Evolutionary conservation across 441 rosid species (phyloP).

Genomic region (Theobroma grandiflorum): DNA sequence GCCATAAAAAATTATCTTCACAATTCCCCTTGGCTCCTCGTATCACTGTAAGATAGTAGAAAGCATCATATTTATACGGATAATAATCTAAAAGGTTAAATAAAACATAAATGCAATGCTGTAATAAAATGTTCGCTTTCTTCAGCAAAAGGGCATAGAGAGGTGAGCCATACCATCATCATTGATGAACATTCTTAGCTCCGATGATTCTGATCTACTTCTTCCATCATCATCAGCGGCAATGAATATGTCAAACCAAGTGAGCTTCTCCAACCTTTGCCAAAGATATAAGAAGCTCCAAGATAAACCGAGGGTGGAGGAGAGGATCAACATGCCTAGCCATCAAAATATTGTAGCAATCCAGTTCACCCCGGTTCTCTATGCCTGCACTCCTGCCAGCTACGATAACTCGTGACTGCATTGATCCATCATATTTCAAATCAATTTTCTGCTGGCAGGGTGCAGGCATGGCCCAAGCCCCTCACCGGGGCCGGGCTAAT

Average conservation of each 20-base stretch:
- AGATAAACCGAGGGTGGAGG: constrained; percentile 46
- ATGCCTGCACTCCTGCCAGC: constrained; percentile 78
- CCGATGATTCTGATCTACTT: constrained; percentile 21
- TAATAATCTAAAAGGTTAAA: background rate
- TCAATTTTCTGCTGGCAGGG: constrained; percentile 58
- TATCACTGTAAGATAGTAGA: constrained; percentile 26
- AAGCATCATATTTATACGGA: background rate
- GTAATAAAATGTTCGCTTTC: background rate
- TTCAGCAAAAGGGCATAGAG: background rate
- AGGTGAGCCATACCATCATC: constrained; percentile 33
- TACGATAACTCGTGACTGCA: constrained; percentile 17
- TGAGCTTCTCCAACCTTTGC: constrained; percentile 46
- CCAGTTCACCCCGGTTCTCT: constrained; percentile 52
- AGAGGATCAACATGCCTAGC: constrained; percentile 23
- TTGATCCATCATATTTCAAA: constrained; percentile 34
- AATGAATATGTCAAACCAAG: constrained; percentile 32
- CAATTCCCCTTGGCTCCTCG: constrained; percentile 25
- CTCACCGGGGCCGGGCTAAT: constrained; percentile 97
- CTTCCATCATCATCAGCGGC: constrained; percentile 41
- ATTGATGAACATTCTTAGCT: constrained; percentile 31
- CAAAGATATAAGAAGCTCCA: constrained; percentile 44
- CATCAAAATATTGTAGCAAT: constrained; percentile 23
- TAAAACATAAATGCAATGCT: background rate
- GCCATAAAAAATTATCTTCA: background rate
- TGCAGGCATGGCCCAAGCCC: constrained; percentile 97